Evolutionary conservation across 192 early-diverging fungal genomes (phyloP).

Genomic region (Coemansia sp.): DNA sequence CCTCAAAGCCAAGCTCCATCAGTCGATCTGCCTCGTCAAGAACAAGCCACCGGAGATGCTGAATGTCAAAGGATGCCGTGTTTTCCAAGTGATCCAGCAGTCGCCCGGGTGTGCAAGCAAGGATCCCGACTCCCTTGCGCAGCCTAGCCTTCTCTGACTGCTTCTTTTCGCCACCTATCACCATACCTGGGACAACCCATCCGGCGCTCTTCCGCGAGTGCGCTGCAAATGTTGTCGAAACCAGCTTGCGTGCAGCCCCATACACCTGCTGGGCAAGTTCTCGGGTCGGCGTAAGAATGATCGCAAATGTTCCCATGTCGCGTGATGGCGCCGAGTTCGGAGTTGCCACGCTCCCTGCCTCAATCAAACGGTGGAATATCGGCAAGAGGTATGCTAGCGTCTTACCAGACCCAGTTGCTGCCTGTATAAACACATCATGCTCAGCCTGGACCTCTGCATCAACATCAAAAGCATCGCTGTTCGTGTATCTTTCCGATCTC

Average conservation of each 20-base stretch:
- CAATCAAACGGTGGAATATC: slow-evolving; percentile 84
- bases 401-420: slow-evolving; percentile 98
- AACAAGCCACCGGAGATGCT: slow-evolving; percentile 91
- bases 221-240: slow-evolving; percentile 21
- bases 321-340: slow-evolving; percentile 59
- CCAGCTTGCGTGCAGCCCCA: slow-evolving; percentile 70
- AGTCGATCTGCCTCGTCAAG: slow-evolving; percentile 98
- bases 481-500: not conserved
- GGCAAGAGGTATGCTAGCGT: slow-evolving; percentile 94
- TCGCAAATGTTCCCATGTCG: slow-evolving; percentile 82
- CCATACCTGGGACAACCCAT: slow-evolving; percentile 85
- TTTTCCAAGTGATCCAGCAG: slow-evolving; percentile 84
- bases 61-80: slow-evolving; percentile 80
- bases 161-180: slow-evolving; percentile 82
- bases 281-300: slow-evolving; percentile 94
- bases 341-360: slow-evolving; percentile 54
- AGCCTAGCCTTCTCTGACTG: slow-evolving; percentile 79
- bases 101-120: slow-evolving; percentile 96
- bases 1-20: slow-evolving; percentile 91
- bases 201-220: slow-evolving; percentile 54
- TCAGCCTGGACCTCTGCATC: slow-evolving; percentile 46
- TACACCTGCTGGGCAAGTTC: slow-evolving; percentile 97
- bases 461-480: slow-evolving; percentile 39
- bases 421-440: slow-evolving; percentile 89
- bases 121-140: slow-evolving; percentile 85